phyloP scores from a whole-genome alignment of 2,329 filamentous ascomycete genomes.

The Trichoderma harzianum region DNA sequence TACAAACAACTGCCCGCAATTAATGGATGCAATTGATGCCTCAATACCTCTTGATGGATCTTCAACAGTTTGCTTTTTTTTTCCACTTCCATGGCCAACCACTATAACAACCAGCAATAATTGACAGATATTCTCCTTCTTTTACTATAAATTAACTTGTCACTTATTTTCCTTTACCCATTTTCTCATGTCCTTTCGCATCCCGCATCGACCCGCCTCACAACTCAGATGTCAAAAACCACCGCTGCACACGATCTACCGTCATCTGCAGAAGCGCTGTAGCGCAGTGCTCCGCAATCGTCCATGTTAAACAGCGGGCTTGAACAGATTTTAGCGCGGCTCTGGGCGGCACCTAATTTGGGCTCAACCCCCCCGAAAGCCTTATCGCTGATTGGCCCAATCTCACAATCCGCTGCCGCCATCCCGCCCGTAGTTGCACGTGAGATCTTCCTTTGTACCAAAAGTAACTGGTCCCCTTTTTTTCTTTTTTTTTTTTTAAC shows the following conservation, averaged over 20 bases:
- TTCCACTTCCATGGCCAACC: neutral
- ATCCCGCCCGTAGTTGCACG: constrained; percentile 20
- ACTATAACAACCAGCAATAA: neutral
- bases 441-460: constrained; percentile 9
- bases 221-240: neutral
- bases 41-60: neutral
- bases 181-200: neutral
- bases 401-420: constrained; percentile 15
- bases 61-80: neutral
- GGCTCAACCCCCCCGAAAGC: neutral
- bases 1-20: neutral
- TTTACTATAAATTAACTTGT: neutral
- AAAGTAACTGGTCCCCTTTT: neutral
- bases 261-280: constrained; percentile 10
- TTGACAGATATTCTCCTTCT: neutral
- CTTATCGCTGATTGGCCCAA: constrained; percentile 15
- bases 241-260: neutral
- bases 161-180: neutral
- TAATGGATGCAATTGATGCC: neutral
- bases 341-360: constrained; percentile 19
- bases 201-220: neutral
- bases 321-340: constrained; percentile 16
- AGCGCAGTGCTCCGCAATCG: constrained; percentile 9
- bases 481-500: too few species aligned
- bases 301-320: constrained; percentile 3